phyloP scores from a whole-genome alignment of 768 basidiomycete species.

The Macrolepiota fuliginosa region DNA sequence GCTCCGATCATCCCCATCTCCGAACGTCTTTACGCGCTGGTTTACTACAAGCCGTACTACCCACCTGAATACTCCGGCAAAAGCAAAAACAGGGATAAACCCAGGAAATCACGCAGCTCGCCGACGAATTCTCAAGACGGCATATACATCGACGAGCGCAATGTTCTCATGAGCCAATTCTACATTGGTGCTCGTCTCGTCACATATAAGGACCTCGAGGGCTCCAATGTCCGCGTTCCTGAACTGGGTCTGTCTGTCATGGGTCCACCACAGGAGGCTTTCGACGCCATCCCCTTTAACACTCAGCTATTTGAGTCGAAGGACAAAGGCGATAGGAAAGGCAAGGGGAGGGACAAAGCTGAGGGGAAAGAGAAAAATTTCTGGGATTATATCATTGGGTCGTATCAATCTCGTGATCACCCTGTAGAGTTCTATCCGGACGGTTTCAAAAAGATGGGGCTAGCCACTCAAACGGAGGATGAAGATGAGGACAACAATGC shows the following conservation, averaged over 20 bases:
- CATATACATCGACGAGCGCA: conserved; percentile 33
- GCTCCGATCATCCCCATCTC: conserved; percentile 42
- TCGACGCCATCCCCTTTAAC: conserved; percentile 40
- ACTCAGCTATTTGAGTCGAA: neutral
- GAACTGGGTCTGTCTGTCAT: conserved; percentile 67
- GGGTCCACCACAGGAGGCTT: conserved; percentile 55
- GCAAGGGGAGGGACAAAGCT: conserved; percentile 12
- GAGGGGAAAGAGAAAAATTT: conserved; percentile 2
- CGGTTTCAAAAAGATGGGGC: conserved; percentile 71
- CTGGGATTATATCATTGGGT: conserved; percentile 51
- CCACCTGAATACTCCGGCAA: conserved; percentile 20
- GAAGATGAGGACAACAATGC: neutral
- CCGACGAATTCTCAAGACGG: conserved; percentile 36
- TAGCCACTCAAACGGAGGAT: conserved; percentile 37
- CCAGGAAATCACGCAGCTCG: conserved; percentile 41
- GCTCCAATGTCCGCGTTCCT: conserved; percentile 72
- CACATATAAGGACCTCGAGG: conserved; percentile 66
- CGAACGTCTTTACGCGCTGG: conserved; percentile 68
- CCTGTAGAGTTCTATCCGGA: conserved; percentile 83
- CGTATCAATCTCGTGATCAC: conserved; percentile 56
- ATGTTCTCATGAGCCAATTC: conserved; percentile 61
- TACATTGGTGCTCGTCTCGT: conserved; percentile 74
- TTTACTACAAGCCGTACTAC: conserved; percentile 61
- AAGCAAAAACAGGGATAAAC: conserved; percentile 32
- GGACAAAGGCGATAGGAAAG: conserved; percentile 12